phyloP scores from a whole-genome alignment of 768 basidiomycete genomes.

The Leccinum incarnatum region DNA sequence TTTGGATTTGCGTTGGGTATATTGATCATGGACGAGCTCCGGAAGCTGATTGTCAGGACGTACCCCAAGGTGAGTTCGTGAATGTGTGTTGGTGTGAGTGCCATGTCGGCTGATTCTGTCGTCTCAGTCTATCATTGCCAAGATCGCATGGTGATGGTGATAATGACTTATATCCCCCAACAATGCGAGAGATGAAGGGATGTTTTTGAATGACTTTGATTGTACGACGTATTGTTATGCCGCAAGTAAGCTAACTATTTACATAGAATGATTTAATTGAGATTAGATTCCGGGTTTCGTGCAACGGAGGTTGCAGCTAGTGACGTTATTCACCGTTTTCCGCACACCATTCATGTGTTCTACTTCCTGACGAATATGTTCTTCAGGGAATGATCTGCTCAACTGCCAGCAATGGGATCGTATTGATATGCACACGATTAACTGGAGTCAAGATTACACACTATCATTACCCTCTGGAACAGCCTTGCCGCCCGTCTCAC shows the following conservation, averaged over 20 bases:
- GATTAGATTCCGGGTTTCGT: neutral
- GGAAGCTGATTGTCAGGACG: slow-evolving; percentile 44
- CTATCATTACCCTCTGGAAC: slow-evolving; percentile 35
- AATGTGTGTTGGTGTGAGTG: neutral
- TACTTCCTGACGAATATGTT: neutral
- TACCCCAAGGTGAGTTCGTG: slow-evolving; percentile 38
- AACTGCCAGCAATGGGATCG: neutral
- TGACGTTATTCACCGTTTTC: neutral
- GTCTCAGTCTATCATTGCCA: neutral
- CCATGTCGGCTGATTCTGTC: neutral
- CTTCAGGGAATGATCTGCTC: neutral
- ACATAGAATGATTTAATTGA: neutral
- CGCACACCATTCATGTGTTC: too few relatives aligned
- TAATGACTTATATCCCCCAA: too few relatives aligned
- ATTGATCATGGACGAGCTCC: slow-evolving; percentile 42
- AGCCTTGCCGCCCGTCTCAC: slow-evolving; percentile 43
- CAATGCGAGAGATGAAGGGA: neutral
- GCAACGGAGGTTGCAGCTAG: neutral
- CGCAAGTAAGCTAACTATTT: too few relatives aligned
- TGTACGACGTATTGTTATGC: neutral
- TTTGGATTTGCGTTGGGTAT: slow-evolving; percentile 42
- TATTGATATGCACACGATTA: neutral
- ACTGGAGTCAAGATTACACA: neutral
- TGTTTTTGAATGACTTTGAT: neutral
- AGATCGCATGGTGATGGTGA: neutral